Base-by-base conservation (phyloP, 306 rosid genomes). In the Lupinus albus region DNA sequence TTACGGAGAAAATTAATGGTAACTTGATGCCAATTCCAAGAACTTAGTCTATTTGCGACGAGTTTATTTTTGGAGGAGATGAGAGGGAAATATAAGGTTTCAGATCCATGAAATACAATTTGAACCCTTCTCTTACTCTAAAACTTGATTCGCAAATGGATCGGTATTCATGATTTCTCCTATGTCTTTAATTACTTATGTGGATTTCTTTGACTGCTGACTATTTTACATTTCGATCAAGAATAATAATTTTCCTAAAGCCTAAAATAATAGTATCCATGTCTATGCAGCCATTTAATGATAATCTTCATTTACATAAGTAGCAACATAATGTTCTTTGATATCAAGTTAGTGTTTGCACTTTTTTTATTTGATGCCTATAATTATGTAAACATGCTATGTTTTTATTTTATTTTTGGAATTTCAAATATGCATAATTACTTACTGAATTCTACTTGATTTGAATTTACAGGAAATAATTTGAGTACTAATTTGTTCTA, bases 1-100 rank as follows among this genome's bases (percentile, higher is more conserved):
- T 61, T 76, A 33, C 58, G 11, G 4, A 71, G 76, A 71, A 50
- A 67, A 67, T 11, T 69, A 16, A 11, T 7, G 70, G 65, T 60
- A 25, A 28, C 47, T 17, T 66, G 33, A 55, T 7, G 35, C 52
- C 48, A 55, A 25, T 52, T 4, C 8, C 10, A 12, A 20, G 46
- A 66, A n/a, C n/a, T n/a, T n/a, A n/a, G n/a, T n/a, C n/a, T n/a
- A n/a, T n/a, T n/a, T n/a, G n/a, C n/a, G n/a, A n/a, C n/a, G n/a
- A n/a, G n/a, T n/a, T n/a, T n/a, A n/a, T n/a, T n/a, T n/a, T n/a
- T n/a, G n/a, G n/a, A n/a, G n/a, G n/a, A n/a, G n/a, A n/a, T n/a
- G n/a, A n/a, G n/a, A n/a, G n/a, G n/a, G n/a, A n/a, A n/a, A n/a
- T n/a, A n/a, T n/a, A n/a, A n/a, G n/a, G n/a, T n/a, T n/a, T n/a